Conservation (phyloP, 2,329 filamentous ascomycete genomes). For the Arthroderma sp. region DNA sequence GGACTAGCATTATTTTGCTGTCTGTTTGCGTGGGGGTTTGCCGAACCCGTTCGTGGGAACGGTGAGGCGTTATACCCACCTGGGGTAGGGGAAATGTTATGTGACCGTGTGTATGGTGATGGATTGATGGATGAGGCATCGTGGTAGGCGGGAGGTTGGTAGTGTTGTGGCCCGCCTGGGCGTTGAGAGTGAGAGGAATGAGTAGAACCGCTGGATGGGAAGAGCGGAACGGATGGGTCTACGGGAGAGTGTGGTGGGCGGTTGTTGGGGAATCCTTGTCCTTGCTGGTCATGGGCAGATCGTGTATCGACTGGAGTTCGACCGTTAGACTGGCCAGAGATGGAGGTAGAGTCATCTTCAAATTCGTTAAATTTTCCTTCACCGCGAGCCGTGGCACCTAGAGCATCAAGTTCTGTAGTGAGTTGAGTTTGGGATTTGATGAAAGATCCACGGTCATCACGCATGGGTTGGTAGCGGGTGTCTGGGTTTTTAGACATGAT, state of each 20-base stretch:
- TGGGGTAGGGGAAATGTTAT: slow-evolving; percentile 24
- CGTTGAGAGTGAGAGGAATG: slow-evolving; percentile 22
- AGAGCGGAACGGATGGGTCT: slow-evolving; percentile 36
- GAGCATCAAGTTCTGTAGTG: slow-evolving; percentile 75
- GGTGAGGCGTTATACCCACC: slow-evolving; percentile 25
- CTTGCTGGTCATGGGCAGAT: slow-evolving; percentile 11
- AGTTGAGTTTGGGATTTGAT: slow-evolving; percentile 90
- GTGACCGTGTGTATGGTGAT: slow-evolving; percentile 15
- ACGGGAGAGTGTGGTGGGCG: slow-evolving; percentile 40
- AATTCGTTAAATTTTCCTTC: slow-evolving; percentile 61
- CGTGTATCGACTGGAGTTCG: slow-evolving; percentile 29
- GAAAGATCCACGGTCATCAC: slow-evolving; percentile 88
- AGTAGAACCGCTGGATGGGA: slow-evolving; percentile 32
- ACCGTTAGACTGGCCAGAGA: slow-evolving; percentile 47
- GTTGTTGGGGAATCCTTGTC: slow-evolving; percentile 20
- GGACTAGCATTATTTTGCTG: slow-evolving; percentile 46
- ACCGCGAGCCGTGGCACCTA: slow-evolving; percentile 78
- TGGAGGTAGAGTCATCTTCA: slow-evolving; percentile 54
- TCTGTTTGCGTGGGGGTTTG: slow-evolving; percentile 27
- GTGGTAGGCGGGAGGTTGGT: slow-evolving; percentile 20
- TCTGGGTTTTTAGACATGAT: slow-evolving; percentile 90
- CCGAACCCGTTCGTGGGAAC: slow-evolving; percentile 22
- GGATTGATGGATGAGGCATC: slow-evolving; percentile 10
- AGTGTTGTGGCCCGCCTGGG: slow-evolving; percentile 25
- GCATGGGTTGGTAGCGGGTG: slow-evolving; percentile 90